Evolutionary conservation across 306 rosid species (phyloP).

Genomic region (Bauhinia variegata): DNA sequence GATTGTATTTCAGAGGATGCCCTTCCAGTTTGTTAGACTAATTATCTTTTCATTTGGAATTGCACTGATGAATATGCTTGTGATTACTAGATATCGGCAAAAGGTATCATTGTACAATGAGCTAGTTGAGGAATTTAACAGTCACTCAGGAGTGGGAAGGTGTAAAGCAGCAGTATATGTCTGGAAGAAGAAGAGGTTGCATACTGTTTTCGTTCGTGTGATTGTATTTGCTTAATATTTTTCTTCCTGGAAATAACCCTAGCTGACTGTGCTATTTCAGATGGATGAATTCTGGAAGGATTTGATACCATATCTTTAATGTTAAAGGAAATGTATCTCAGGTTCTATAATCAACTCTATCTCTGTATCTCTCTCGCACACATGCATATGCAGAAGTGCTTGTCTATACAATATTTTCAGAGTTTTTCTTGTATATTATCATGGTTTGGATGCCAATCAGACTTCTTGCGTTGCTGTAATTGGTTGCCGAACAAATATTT

Average conservation of each 20-base stretch:
- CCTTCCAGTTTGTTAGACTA: slow-evolving; percentile 23
- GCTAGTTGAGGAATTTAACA: slow-evolving; percentile 84
- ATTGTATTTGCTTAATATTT: slow-evolving; percentile 16
- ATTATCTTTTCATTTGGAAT: slow-evolving; percentile 11
- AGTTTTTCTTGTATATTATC: too few relatives aligned
- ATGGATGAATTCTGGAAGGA: slow-evolving; percentile 96
- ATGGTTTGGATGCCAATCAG: too few relatives aligned
- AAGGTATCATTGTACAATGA: slow-evolving; percentile 80
- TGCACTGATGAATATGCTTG: slow-evolving; percentile 30
- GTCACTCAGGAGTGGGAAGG: slow-evolving; percentile 86
- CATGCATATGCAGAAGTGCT: too few relatives aligned
- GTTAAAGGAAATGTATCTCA: slow-evolving; percentile 96
- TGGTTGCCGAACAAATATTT: too few relatives aligned
- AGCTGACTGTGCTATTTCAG: slow-evolving; percentile 43
- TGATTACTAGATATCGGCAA: slow-evolving; percentile 65
- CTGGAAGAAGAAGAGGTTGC: slow-evolving; percentile 81
- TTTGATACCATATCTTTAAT: slow-evolving; percentile 89
- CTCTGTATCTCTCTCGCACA: background rate
- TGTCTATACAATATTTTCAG: too few relatives aligned
- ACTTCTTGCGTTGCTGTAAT: too few relatives aligned
- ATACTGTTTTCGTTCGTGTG: background rate
- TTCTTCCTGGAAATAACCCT: slow-evolving; percentile 8
- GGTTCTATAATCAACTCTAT: slow-evolving; percentile 52
- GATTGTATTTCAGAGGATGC: slow-evolving; percentile 92
- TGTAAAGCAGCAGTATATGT: slow-evolving; percentile 80